These are phyloP conservation scores for Diplodia sapinea DNA, from an alignment of 2,329 filamentous ascomycete genomes.

Conservation along the genomic window DNA sequence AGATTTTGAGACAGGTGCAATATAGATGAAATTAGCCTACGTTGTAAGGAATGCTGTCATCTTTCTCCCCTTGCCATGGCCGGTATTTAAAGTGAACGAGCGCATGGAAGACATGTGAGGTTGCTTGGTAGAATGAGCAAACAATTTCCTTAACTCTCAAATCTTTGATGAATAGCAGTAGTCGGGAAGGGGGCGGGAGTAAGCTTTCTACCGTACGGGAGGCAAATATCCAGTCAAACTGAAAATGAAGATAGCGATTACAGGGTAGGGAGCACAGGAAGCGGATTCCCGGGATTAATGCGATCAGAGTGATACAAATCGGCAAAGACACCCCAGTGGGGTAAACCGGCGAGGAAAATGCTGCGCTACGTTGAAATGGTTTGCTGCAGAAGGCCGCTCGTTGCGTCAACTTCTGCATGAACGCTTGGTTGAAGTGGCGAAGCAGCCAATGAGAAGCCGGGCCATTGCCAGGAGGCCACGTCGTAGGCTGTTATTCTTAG, in stretches of 20 bases:
- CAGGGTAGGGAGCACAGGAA: neutral
- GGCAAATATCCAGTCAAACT: neutral
- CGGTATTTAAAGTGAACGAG: neutral
- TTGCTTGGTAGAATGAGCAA: neutral
- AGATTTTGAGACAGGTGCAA: neutral
- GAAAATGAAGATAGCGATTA: neutral
- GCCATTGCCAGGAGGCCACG: too few relatives aligned
- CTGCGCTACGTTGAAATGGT: neutral
- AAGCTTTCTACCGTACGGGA: neutral
- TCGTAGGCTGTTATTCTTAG: constrained; percentile 18
- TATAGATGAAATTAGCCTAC: neutral
- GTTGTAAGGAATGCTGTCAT: neutral
- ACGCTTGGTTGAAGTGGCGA: neutral
- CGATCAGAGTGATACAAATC: neutral
- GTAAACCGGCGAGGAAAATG: neutral
- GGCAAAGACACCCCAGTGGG: neutral
- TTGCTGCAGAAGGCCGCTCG: constrained; percentile 13
- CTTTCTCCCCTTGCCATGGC: neutral
- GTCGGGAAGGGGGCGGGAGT: neutral
- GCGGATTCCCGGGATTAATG: neutral
- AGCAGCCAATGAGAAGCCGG: neutral
- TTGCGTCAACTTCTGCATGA: constrained; percentile 15
- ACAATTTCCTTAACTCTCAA: neutral
- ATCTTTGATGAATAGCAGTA: neutral
- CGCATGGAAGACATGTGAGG: neutral